Evolutionary conservation across 1,284 basidiomycete genomes (phyloP).

Genomic region (Rugosomyces carneus): DNA sequence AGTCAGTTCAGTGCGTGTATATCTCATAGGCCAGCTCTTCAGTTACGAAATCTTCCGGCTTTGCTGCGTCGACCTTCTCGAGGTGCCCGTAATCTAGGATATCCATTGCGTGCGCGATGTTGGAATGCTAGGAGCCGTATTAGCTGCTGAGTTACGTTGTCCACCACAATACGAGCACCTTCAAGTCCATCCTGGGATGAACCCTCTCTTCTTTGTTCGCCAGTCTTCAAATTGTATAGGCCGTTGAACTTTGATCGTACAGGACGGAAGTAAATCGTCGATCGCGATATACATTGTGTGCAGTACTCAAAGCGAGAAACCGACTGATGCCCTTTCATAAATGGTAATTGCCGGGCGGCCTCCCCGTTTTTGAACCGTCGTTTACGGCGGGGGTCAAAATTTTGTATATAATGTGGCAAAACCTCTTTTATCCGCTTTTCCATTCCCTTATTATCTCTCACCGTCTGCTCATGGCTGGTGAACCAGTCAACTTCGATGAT

Average conservation of each 20-base stretch:
- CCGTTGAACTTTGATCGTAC: not conserved
- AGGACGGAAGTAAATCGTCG: not conserved
- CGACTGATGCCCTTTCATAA: not conserved
- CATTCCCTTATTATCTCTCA: not conserved
- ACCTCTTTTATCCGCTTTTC: not conserved
- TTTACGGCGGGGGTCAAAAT: no score
- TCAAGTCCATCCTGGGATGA: no score
- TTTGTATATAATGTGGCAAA: not conserved
- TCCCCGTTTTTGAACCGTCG: not conserved
- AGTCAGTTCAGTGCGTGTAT: no score
- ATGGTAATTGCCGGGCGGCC: not conserved
- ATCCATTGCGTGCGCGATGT: no score
- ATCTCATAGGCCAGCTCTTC: no score
- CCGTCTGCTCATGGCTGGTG: not conserved
- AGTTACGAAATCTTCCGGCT: no score
- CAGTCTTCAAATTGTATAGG: not conserved
- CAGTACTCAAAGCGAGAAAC: not conserved
- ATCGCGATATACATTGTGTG: not conserved
- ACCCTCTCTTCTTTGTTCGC: not conserved
- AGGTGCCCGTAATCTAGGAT: no score
- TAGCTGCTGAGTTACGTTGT: no score
- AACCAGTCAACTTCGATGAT: not conserved
- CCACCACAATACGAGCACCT: no score
- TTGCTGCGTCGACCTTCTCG: no score
- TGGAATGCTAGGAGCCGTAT: no score